A percentile compares a stretch with the other conserved stretches of the same genome.
Conservation (phyloP, 2,329 filamentous ascomycete genomes). For the Fonsecaea pedrosoi region DNA sequence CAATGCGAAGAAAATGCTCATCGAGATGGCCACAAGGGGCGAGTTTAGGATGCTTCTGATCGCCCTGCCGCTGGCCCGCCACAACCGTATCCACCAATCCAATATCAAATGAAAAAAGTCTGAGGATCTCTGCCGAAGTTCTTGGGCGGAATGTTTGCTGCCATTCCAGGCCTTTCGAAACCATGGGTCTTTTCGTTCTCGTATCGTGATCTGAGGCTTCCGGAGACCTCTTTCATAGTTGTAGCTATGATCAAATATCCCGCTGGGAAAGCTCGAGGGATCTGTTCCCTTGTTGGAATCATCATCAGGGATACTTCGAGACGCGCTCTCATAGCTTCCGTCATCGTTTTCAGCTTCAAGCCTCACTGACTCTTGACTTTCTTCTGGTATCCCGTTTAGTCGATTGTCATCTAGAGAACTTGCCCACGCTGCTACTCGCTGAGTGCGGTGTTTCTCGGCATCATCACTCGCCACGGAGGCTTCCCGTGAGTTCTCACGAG, state of each 20-base stretch:
- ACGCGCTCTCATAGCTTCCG: constrained; percentile 8
- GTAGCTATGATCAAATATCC: constrained; percentile 40
- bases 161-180: constrained; percentile 16
- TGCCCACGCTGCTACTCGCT: constrained; percentile 37
- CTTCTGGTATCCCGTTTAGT: constrained; percentile 37
- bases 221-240: constrained; percentile 40
- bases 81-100: constrained; percentile 28
- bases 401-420: constrained; percentile 33
- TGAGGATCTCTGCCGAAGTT: constrained; percentile 10
- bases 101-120: constrained; percentile 7
- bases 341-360: not conserved
- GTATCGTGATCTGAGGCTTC: constrained; percentile 32
- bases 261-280: constrained; percentile 40
- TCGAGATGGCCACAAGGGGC: constrained; percentile 25
- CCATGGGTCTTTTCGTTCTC: constrained; percentile 21
- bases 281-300: constrained; percentile 33
- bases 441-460: constrained; percentile 28
- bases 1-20: constrained; percentile 26
- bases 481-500: constrained; percentile 37
- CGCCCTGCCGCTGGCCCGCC: constrained; percentile 20
- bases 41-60: constrained; percentile 34
- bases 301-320: constrained; percentile 24
- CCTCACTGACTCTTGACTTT: constrained; percentile 15
- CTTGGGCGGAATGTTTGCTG: constrained; percentile 11
- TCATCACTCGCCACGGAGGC: constrained; percentile 32